These are phyloP conservation scores for Capsella rubella DNA, from an alignment of 441 rosid species.

Conservation along the genomic window DNA sequence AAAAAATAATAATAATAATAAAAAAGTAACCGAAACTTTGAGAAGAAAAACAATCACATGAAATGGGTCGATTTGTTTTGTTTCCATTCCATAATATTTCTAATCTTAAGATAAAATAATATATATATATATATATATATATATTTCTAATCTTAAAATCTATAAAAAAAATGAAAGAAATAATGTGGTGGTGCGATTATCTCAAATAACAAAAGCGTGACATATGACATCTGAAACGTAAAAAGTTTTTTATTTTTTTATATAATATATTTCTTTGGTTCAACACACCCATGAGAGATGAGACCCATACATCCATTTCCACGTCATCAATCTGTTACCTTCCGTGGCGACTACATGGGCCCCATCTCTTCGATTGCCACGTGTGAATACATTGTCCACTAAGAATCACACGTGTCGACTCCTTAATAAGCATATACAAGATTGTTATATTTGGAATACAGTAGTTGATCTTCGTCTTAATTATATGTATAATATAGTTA, in stretches of 20 bases:
- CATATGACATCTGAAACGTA: slow-evolving; percentile 46
- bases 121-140: too few relatives aligned
- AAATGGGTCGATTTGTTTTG: slow-evolving; percentile 43
- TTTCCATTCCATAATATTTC: neutral
- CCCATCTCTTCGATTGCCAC: slow-evolving; percentile 50
- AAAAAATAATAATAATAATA: neutral
- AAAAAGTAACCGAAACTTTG: slow-evolving; percentile 15
- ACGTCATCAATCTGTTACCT: slow-evolving; percentile 50
- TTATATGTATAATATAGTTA: too few relatives aligned
- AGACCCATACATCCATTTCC: slow-evolving; percentile 36
- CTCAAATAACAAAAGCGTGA: slow-evolving; percentile 48
- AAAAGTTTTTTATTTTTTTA: slow-evolving; percentile 7
- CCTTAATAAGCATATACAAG: too few relatives aligned
- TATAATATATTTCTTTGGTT: neutral
- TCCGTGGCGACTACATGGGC: slow-evolving; percentile 51
- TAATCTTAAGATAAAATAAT: neutral
- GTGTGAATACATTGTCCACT: slow-evolving; percentile 32
- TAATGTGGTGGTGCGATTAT: slow-evolving; percentile 38
- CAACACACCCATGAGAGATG: slow-evolving; percentile 32
- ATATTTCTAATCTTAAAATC: neutral
- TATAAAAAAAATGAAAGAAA: neutral
- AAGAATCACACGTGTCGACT: slow-evolving; percentile 50
- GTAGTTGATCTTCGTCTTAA: too few relatives aligned
- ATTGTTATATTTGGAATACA: too few relatives aligned
- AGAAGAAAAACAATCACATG: slow-evolving; percentile 16